These are phyloP conservation scores for Acorus calamus DNA, from an alignment of 106 monocot genomes.

Conservation along the genomic window DNA sequence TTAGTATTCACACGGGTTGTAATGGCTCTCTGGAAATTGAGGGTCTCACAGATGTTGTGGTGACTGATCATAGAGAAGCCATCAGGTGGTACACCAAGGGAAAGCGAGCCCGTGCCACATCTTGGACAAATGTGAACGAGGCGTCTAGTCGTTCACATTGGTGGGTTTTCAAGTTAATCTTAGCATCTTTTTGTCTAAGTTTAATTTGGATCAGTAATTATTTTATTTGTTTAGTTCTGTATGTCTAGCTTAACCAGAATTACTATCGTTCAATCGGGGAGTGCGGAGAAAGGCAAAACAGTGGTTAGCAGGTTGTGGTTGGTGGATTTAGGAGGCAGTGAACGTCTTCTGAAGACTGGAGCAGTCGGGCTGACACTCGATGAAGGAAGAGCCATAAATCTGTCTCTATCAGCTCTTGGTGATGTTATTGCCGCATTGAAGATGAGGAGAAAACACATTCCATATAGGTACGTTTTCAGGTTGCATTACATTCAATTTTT, in stretches of 20 bases:
- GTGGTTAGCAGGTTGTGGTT: constrained; percentile 61
- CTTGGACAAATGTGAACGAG: constrained; percentile 82
- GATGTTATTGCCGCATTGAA: constrained; percentile 74
- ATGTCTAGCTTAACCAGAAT: constrained; percentile 87
- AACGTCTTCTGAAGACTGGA: constrained; percentile 72
- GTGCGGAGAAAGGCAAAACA: neutral
- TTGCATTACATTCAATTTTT: neutral
- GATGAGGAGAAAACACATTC: constrained; percentile 52
- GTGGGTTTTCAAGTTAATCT: constrained; percentile 27
- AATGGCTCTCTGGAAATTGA: constrained; percentile 57
- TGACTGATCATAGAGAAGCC: constrained; percentile 40
- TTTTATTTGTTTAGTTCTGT: constrained; percentile 58
- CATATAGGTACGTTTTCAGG: constrained; percentile 37
- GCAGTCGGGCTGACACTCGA: constrained; percentile 71
- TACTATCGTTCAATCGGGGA: constrained; percentile 23
- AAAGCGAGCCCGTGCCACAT: constrained; percentile 47
- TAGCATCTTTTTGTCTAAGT: neutral
- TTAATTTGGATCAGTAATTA: constrained; percentile 18
- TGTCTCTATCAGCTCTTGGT: constrained; percentile 72
- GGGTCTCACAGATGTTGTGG: constrained; percentile 42
- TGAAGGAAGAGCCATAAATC: constrained; percentile 88
- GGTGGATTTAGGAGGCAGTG: constrained; percentile 86
- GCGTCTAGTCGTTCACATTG: constrained; percentile 88
- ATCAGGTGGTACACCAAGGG: constrained; percentile 47
- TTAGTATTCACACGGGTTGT: constrained; percentile 39